Evolutionary conservation across 2,329 filamentous ascomycete genomes (phyloP).

Genomic region (Ploettnerulaceae sp.): DNA sequence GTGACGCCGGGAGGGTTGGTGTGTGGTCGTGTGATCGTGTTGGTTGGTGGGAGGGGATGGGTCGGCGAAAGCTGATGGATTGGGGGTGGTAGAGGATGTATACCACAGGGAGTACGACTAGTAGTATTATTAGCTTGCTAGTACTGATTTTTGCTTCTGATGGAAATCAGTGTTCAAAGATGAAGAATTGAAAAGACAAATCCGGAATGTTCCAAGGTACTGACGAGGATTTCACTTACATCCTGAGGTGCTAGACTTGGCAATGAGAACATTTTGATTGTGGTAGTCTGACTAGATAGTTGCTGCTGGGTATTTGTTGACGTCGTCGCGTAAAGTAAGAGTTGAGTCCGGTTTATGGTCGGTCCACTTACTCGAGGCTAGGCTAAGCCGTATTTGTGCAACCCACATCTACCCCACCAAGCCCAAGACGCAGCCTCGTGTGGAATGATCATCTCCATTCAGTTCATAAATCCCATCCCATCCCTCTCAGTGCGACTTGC

Average conservation of each 20-base stretch:
- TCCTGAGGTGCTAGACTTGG: constrained; percentile 66
- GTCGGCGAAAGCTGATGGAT: constrained; percentile 33
- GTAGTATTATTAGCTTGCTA: no score
- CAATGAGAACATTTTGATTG: constrained; percentile 48
- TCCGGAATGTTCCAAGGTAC: no score
- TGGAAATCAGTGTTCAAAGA: no score
- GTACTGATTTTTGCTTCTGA: no score
- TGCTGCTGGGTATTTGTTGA: constrained; percentile 1
- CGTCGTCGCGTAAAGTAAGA: not conserved
- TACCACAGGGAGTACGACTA: constrained; percentile 76
- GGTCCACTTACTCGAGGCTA: not conserved
- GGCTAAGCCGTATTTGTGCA: not conserved
- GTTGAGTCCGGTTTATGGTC: not conserved
- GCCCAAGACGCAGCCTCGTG: not conserved
- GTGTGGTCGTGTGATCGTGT: constrained; percentile 15
- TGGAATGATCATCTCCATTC: not conserved
- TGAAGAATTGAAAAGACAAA: constrained; percentile 4
- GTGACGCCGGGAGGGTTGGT: constrained; percentile 35
- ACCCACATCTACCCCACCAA: not conserved
- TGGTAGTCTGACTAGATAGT: not conserved
- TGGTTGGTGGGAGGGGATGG: constrained; percentile 20
- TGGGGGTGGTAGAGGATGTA: constrained; percentile 50
- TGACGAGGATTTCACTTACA: no score
- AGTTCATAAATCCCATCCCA: constrained; percentile 1
- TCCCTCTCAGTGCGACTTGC: not conserved